These are phyloP conservation scores for Geosmithia putterillii DNA, from an alignment of 2,329 filamentous ascomycete genomes.

Conservation along the genomic window DNA sequence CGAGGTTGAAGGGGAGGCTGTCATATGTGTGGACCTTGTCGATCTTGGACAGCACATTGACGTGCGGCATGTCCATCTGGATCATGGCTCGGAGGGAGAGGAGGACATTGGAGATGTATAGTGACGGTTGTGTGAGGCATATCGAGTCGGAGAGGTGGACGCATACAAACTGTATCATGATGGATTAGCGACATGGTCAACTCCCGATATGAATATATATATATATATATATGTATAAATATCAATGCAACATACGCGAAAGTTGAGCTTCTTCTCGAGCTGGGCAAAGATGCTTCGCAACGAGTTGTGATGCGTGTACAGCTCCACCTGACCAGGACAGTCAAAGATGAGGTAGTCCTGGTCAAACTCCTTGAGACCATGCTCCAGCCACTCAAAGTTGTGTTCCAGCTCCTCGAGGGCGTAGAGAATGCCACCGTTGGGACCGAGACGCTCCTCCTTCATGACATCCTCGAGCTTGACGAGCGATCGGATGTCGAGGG, in stretches of 20 bases:
- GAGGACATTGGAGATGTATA: constrained; percentile 90
- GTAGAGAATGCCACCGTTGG: constrained; percentile 86
- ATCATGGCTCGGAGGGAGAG: constrained; percentile 93
- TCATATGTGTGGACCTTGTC: constrained; percentile 83
- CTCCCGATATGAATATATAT: not conserved
- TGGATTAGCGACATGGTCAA: not conserved
- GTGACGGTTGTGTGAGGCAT: constrained; percentile 80
- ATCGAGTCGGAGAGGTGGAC: constrained; percentile 92
- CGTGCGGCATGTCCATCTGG: constrained; percentile 90
- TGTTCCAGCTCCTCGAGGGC: constrained; percentile 90
- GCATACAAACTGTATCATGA: constrained; percentile 88
- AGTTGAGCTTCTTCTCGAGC: constrained; percentile 85
- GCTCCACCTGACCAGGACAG: constrained; percentile 91
- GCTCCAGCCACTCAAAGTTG: constrained; percentile 85
- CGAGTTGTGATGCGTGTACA: constrained; percentile 91
- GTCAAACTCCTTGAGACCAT: constrained; percentile 64
- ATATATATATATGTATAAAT: not conserved
- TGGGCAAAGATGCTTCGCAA: constrained; percentile 84
- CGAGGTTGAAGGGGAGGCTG: constrained; percentile 83
- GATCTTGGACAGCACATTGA: constrained; percentile 96
- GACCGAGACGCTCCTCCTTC: constrained; percentile 78
- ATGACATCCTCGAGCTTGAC: constrained; percentile 92
- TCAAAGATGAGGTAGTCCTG: constrained; percentile 94
- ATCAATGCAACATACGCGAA: constrained; percentile 54
- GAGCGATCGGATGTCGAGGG: constrained; percentile 79